Evolutionary conservation across 495 filamentous ascomycete genomes (phyloP), one percentile per base, ranked within the genome.

Genomic region (Cryomyces minteri): DNA sequence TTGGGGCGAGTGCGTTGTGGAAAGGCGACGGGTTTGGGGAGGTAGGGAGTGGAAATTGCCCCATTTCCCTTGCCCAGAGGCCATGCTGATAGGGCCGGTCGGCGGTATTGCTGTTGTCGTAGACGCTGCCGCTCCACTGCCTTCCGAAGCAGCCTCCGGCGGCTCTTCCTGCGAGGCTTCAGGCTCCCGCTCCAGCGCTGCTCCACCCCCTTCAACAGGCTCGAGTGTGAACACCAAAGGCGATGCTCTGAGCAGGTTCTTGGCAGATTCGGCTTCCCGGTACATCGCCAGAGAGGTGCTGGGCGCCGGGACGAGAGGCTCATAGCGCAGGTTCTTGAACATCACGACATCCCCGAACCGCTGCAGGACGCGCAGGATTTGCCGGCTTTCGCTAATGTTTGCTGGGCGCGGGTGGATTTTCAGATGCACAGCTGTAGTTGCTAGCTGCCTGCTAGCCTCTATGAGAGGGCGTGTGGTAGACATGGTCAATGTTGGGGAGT

Each of bases 311-410:
- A 47, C 48, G 10, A 60, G 45, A 8, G 54, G 46, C 37, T 69
- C 66, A 47, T 69, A 64, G 58, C 68, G 43, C 14, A 85, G 63
- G 52, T 72, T 77, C 58, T 77, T 74, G 64, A 84, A 95, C 49
- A 77, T 76, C 25, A 76, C 71, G 6, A 95, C 72, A 43, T 85
- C 74, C 43, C 84, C 85, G 59, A 81, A 82, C 54, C 71, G 71
- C 58, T 85, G 76, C 28, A 95, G 62, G 25, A 79, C 71, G 33
- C 70, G 67, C 28, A 92, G 67, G 31, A 95, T 66, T 31, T 77
- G 70, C 43, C 78, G 76, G 40, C 80, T 79, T 54, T 94, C 83
- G 25, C 65, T 55, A n/a, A 94, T 65, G 50, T 60, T 75, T 9
- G 61, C 60, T 0, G 84, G 77, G 0, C 71, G 62, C 0, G 84